A percentile compares a stretch with the other conserved stretches of the same genome.
These are phyloP conservation scores for Acanthamoeba divionensis DNA, from an alignment of 208 protist genomes.

Conservation along the genomic window DNA sequence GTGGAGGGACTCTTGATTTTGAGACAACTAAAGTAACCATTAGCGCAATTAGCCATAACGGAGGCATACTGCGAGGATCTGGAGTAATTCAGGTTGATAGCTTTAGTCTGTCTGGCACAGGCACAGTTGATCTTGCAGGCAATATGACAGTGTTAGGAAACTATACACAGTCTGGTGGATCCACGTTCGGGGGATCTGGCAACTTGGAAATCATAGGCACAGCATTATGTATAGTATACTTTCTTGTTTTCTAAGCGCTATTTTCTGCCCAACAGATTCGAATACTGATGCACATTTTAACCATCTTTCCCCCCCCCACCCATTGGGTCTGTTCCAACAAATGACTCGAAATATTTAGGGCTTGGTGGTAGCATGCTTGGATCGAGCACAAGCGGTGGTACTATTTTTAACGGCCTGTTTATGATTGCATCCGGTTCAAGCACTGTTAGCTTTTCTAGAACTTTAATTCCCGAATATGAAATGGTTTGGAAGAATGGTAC, in stretches of 20 bases:
- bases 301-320: too few relatives aligned
- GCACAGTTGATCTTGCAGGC: too few relatives aligned
- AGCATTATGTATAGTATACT: neutral
- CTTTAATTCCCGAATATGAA: constrained; percentile 14
- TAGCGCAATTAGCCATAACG: neutral
- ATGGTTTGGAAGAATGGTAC: constrained; percentile 14
- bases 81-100: neutral
- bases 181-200: too few relatives aligned
- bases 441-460: neutral
- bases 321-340: too few relatives aligned
- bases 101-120: too few relatives aligned
- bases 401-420: constrained; percentile 3
- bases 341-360: neutral
- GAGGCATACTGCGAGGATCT: neutral
- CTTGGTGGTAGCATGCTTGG: neutral
- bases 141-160: too few relatives aligned
- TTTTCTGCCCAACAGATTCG: too few relatives aligned
- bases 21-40: constrained; percentile 12
- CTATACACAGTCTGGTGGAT: too few relatives aligned
- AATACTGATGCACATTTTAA: too few relatives aligned
- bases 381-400: neutral
- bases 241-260: too few relatives aligned
- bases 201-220: neutral
- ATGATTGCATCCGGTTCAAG: neutral
- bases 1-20: constrained; percentile 22